Conservation (phyloP, 441 rosid genomes). For the Pelargonium citronellum region DNA sequence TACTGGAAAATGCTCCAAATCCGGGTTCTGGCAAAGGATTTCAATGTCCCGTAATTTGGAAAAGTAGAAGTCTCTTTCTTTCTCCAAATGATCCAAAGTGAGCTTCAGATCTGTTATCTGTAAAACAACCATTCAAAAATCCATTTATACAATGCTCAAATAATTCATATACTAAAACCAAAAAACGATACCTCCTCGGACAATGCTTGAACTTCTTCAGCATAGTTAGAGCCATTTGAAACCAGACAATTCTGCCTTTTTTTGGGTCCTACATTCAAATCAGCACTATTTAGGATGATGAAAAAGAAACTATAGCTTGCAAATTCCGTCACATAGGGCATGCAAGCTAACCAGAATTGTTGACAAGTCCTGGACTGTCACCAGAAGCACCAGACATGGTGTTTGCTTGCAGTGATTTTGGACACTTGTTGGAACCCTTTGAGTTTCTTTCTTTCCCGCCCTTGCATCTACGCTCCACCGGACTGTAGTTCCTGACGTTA, state of each 20-base stretch:
- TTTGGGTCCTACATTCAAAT: neutral
- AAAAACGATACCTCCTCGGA: neutral
- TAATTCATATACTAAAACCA: neutral
- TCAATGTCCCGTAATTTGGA: neutral
- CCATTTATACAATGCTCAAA: neutral
- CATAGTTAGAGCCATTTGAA: neutral
- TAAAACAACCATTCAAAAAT: neutral
- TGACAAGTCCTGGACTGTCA: neutral
- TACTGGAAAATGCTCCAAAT: neutral
- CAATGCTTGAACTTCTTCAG: neutral
- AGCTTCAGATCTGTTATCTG: neutral
- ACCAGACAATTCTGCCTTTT: neutral
- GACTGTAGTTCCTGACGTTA: neutral
- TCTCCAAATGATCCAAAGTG: neutral
- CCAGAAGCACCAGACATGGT: neutral
- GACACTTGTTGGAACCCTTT: neutral
- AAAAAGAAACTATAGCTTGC: neutral
- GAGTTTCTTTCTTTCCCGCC: conserved; percentile 1
- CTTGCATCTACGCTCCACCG: neutral
- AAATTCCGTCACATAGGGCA: neutral
- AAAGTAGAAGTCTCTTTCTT: conserved; percentile 5
- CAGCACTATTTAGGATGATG: neutral
- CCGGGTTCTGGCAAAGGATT: neutral
- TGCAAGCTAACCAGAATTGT: neutral
- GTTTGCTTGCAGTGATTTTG: conserved; percentile 1